phyloP scores from a whole-genome alignment of 2,329 filamentous ascomycete species.

The Microdochium nivale region DNA sequence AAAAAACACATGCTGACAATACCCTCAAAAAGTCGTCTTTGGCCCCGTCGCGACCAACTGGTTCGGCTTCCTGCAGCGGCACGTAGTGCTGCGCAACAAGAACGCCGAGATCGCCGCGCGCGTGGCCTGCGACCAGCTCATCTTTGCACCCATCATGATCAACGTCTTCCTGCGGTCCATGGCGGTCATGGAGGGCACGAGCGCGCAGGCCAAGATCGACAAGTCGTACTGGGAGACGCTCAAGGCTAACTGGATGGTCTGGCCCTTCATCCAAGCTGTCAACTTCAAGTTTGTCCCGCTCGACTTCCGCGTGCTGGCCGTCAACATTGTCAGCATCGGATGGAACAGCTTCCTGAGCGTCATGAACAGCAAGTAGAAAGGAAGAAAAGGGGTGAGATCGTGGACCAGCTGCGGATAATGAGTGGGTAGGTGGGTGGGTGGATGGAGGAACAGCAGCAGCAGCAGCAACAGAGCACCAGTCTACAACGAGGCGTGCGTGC shows the following conservation, averaged over 20 bases:
- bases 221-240: conserved; percentile 65
- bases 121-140: conserved; percentile 69
- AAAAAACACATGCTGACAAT: no score
- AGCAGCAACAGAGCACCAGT: no score
- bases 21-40: conserved; percentile 52
- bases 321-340: conserved; percentile 68
- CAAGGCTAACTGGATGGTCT: conserved; percentile 78
- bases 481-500: no score
- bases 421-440: neutral
- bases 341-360: conserved; percentile 60
- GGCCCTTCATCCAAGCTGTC: conserved; percentile 75
- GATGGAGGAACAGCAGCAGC: neutral
- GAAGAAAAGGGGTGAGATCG: neutral
- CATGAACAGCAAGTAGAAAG: conserved; percentile 36
- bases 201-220: conserved; percentile 56
- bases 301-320: conserved; percentile 74
- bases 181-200: conserved; percentile 68
- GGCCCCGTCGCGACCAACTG: conserved; percentile 81
- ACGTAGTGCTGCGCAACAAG: conserved; percentile 54
- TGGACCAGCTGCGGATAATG: neutral
- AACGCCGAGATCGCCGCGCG: conserved; percentile 68
- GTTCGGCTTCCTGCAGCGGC: conserved; percentile 70
- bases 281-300: conserved; percentile 87
- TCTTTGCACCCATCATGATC: conserved; percentile 82
- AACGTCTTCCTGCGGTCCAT: conserved; percentile 75